Evolutionary conservation across 163 green algal species (phyloP).

Genomic region (Volvox carteri): DNA sequence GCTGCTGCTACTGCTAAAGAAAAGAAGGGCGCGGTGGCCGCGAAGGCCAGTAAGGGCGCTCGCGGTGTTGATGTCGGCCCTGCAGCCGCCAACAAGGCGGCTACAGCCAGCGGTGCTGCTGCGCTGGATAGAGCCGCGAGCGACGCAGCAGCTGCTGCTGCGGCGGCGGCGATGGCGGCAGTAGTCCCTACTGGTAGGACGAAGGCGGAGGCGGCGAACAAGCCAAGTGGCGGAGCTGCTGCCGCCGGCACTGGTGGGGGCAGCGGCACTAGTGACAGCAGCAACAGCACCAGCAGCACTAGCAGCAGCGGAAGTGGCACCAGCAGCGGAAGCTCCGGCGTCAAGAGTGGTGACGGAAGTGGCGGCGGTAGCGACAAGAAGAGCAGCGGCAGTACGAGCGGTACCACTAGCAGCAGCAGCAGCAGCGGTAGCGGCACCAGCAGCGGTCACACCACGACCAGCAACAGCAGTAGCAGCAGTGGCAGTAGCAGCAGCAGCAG

Average conservation of each 20-base stretch:
- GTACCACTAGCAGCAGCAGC: background rate
- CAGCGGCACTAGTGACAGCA: background rate
- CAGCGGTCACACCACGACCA: background rate
- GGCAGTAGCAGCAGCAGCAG: background rate
- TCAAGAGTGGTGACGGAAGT: background rate
- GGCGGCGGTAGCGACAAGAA: background rate
- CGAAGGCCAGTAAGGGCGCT: background rate
- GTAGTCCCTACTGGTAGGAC: too few species aligned
- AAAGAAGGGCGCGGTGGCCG: background rate
- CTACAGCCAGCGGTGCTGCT: background rate
- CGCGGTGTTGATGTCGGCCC: too few species aligned
- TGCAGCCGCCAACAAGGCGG: too few species aligned
- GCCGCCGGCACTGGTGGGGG: background rate
- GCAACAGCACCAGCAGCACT: background rate
- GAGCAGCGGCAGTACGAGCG: background rate
- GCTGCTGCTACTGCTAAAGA: background rate
- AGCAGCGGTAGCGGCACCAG: background rate
- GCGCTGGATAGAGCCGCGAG: background rate
- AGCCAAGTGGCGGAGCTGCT: too few species aligned
- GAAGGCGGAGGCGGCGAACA: too few species aligned
- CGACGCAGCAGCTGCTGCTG: background rate
- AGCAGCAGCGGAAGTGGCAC: background rate
- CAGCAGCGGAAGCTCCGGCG: background rate
- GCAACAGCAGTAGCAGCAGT: background rate
- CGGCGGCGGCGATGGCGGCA: background rate